These are phyloP conservation scores for Canavalia ensiformis DNA, from an alignment of 306 rosid species.

Conservation along the genomic window DNA sequence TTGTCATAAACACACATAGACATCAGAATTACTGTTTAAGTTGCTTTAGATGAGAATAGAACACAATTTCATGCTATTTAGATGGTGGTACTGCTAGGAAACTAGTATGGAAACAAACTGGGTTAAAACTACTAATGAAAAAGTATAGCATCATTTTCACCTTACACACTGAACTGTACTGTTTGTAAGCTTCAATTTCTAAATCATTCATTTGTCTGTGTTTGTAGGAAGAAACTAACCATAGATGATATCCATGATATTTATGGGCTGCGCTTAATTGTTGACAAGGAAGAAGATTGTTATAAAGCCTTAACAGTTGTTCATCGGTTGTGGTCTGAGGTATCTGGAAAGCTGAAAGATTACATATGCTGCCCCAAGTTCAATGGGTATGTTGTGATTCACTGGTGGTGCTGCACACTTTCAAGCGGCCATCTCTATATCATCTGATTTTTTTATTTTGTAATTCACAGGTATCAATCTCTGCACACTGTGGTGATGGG, in stretches of 20 bases:
- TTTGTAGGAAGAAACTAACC: constrained; percentile 81
- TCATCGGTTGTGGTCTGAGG: constrained; percentile 83
- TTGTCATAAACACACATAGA: constrained; percentile 1
- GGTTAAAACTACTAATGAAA: neutral
- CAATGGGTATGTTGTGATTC: constrained; percentile 75
- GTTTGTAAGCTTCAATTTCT: constrained; percentile 34
- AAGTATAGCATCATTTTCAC: neutral
- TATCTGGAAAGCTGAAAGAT: constrained; percentile 91
- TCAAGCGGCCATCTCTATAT: neutral
- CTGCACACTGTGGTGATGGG: constrained; percentile 93
- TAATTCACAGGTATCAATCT: constrained; percentile 77
- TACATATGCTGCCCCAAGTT: constrained; percentile 81
- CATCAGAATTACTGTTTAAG: neutral
- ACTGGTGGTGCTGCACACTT: constrained; percentile 10
- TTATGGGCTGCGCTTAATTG: constrained; percentile 91
- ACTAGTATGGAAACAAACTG: neutral
- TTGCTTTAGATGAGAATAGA: constrained; percentile 10
- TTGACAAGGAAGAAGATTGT: constrained; percentile 91
- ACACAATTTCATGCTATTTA: constrained; percentile 1
- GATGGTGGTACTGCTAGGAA: constrained; percentile 2
- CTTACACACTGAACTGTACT: constrained; percentile 18
- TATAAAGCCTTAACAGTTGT: constrained; percentile 78
- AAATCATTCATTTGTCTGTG: constrained; percentile 31
- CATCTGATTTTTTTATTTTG: constrained; percentile 41
- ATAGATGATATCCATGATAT: constrained; percentile 94